Percentiles rank a stretch among this genome's conserved stretches.
Evolutionary conservation across 768 basidiomycete genomes (phyloP).

Genomic region (Mycena galericulata): DNA sequence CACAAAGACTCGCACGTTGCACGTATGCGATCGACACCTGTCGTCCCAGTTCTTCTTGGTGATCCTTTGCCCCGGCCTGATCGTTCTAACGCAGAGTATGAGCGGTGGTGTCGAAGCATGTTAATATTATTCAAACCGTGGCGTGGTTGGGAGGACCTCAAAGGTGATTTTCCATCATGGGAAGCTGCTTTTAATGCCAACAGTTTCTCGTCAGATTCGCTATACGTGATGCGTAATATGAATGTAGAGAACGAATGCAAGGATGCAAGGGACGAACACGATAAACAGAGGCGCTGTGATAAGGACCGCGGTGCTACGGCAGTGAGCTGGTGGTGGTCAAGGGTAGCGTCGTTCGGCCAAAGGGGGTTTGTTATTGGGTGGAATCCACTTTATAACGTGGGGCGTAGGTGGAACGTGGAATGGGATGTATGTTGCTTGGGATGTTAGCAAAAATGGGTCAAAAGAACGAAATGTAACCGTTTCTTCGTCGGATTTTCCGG

Average conservation of each 20-base stretch:
- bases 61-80: not conserved
- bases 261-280: constrained; percentile 1
- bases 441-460: no score
- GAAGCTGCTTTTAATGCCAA: not conserved
- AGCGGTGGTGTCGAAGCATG: not conserved
- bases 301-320: no score
- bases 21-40: not conserved
- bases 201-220: not conserved
- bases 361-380: no score
- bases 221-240: not conserved
- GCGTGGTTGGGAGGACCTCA: not conserved
- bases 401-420: no score
- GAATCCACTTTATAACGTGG: no score
- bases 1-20: not conserved
- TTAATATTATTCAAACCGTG: constrained; percentile 12
- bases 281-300: no score
- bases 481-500: no score
- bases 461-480: no score
- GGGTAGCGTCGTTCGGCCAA: no score
- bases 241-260: not conserved
- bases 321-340: no score
- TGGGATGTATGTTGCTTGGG: no score
- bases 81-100: not conserved
- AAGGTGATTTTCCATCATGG: not conserved
- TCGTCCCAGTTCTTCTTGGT: not conserved